Evolutionary conservation across 2,329 filamentous ascomycete species (phyloP).

Genomic region (Cordyceps militaris): DNA sequence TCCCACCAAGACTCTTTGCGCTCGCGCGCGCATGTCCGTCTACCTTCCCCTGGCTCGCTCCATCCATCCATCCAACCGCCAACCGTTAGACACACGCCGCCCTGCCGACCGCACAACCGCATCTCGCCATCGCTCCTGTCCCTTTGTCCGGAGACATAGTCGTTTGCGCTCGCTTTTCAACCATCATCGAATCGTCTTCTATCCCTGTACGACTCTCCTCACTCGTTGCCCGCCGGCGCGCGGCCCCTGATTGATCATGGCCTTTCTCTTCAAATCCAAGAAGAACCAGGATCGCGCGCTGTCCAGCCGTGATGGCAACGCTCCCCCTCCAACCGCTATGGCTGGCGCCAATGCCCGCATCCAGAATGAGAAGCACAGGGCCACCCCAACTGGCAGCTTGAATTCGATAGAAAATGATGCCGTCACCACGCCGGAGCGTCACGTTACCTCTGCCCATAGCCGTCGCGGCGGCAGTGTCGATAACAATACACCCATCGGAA

Average conservation of each 20-base stretch:
- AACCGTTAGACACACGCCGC: background rate
- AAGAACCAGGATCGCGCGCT: constrained; percentile 61
- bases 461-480: constrained; percentile 47
- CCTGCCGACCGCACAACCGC: background rate
- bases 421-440: constrained; percentile 51
- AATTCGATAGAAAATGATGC: constrained; percentile 60
- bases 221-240: constrained; percentile 26
- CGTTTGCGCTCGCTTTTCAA: background rate
- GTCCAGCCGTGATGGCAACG: constrained; percentile 47
- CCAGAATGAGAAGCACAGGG: constrained; percentile 53
- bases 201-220: constrained; percentile 18
- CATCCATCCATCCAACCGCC: background rate
- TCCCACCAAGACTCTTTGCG: background rate
- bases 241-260: constrained; percentile 51
- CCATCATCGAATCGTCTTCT: constrained; percentile 9
- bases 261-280: constrained; percentile 78
- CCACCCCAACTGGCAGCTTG: constrained; percentile 70
- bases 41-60: constrained; percentile 5
- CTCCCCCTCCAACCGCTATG: constrained; percentile 41
- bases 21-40: background rate
- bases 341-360: constrained; percentile 41
- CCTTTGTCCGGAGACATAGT: background rate
- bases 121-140: background rate
- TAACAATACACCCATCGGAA: constrained; percentile 32
- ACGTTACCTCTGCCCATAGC: constrained; percentile 40